Conservation (phyloP, 345 rosid genomes). For the Rubroshorea leprosula region DNA sequence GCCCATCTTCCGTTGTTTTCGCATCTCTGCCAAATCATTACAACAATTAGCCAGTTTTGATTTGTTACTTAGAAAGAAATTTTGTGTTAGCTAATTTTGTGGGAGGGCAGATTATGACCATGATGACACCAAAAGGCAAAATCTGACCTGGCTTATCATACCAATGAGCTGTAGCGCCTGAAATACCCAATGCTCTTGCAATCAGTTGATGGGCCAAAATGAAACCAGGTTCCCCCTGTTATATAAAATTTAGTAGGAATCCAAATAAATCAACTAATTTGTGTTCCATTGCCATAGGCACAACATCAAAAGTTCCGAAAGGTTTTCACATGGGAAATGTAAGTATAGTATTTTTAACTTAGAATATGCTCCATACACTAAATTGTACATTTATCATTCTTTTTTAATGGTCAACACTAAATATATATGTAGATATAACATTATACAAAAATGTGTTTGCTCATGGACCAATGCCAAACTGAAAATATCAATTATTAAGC, state of each 20-base stretch:
- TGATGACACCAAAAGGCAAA: conserved; percentile 5
- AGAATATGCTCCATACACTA: neutral
- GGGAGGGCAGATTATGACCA: no score
- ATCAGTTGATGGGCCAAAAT: conserved; percentile 54
- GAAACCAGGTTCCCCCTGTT: conserved; percentile 83
- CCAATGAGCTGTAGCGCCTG: conserved; percentile 90
- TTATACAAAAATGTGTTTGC: no score
- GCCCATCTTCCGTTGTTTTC: conserved; percentile 94
- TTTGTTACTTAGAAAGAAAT: neutral
- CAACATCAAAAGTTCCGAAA: neutral
- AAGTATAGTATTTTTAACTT: no score
- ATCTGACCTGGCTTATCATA: conserved; percentile 89
- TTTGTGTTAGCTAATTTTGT: no score
- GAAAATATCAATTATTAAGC: no score
- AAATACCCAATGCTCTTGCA: conserved; percentile 56
- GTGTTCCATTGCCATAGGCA: neutral
- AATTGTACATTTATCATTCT: neutral
- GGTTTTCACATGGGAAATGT: neutral
- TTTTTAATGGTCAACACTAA: neutral
- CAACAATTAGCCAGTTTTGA: conserved; percentile 5
- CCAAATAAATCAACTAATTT: neutral
- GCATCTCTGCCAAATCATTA: conserved; percentile 52
- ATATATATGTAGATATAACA: no score
- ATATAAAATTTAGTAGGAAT: conserved; percentile 9
- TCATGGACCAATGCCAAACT: no score